Evolutionary conservation across 345 rosid species (phyloP), one percentile per base, ranked within the genome.

Genomic region (Clarkia xantiana): DNA sequence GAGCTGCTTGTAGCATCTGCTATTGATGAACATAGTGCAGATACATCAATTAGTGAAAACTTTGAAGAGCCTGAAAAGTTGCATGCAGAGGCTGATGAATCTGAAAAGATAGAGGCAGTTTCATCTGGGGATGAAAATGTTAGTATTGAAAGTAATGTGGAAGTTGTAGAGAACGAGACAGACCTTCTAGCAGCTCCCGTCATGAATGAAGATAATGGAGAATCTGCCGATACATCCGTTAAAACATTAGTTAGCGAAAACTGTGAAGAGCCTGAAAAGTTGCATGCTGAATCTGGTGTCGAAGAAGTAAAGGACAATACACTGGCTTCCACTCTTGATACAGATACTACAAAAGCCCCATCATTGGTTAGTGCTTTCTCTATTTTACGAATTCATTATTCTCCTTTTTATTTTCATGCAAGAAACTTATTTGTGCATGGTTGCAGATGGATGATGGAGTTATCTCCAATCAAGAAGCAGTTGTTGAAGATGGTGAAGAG

Each of bases 391-490:
- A 18, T 19, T 4, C 13, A 46, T 18, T 10, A 10, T 18, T 1
- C 12, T 14, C 44, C 54, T 40, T 29, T 9, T 39, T 47, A 14
- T 11, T 34, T 3, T 0, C 22, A 40, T 41, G 19, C 9, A 16
- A 45, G 42, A 45, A 48, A 25, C 22, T 40, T 36, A 47, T 13
- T 34, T 7, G 18, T 56, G 11, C 5, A 34, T 18, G 40, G 48
- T 20, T 34, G 43, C 23, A 22, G 41, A 41, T 39, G 54, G 41
- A 14, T 59, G 64, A 36, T 44, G 40, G 14, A 13, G 18, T 48
- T 55, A 57, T 29, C 56, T 47, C 54, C 62, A 45, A 40, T 29
- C 36, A 42, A 54, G 74, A 64, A 59, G 62, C 39, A 56, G 43
- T 50, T n/a, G n/a, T n/a, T 40, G 58, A 23, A 48, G n/a, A n/a